Evolutionary conservation across 2,329 filamentous ascomycete genomes (phyloP).

Genomic region (Beauveria rudraprayagi): DNA sequence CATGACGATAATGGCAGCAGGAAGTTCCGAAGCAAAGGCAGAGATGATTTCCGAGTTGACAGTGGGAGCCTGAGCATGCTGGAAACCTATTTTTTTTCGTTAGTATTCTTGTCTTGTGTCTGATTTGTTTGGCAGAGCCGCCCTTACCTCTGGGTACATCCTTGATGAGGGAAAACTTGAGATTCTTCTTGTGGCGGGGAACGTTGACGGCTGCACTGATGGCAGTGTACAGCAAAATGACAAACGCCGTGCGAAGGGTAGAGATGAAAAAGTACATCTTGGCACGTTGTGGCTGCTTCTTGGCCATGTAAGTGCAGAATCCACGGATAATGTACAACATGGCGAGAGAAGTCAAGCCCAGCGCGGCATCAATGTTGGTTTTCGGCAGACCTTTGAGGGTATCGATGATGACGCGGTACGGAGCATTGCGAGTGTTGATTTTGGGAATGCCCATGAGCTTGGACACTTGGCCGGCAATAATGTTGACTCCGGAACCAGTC

Average conservation of each 20-base stretch:
- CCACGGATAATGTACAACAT: constrained; percentile 61
- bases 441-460: constrained; percentile 42
- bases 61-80: constrained; percentile 64
- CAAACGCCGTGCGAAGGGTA: constrained; percentile 70
- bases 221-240: constrained; percentile 71
- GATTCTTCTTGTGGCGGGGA: constrained; percentile 40
- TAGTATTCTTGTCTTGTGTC: not conserved
- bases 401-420: constrained; percentile 44
- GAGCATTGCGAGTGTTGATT: constrained; percentile 40
- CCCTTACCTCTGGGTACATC: constrained; percentile 57
- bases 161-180: constrained; percentile 57
- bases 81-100: constrained; percentile 54
- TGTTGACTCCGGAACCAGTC: constrained; percentile 44
- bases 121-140: not conserved
- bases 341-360: constrained; percentile 61
- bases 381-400: constrained; percentile 37
- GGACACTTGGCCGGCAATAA: constrained; percentile 41
- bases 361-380: constrained; percentile 59
- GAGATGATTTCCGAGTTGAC: constrained; percentile 60
- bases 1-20: constrained; percentile 84
- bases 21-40: constrained; percentile 63
- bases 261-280: constrained; percentile 73
- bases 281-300: constrained; percentile 54
- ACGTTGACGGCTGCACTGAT: constrained; percentile 67
- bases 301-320: constrained; percentile 55